Conservation (phyloP, 306 rosid species). For the Quercus alba region DNA sequence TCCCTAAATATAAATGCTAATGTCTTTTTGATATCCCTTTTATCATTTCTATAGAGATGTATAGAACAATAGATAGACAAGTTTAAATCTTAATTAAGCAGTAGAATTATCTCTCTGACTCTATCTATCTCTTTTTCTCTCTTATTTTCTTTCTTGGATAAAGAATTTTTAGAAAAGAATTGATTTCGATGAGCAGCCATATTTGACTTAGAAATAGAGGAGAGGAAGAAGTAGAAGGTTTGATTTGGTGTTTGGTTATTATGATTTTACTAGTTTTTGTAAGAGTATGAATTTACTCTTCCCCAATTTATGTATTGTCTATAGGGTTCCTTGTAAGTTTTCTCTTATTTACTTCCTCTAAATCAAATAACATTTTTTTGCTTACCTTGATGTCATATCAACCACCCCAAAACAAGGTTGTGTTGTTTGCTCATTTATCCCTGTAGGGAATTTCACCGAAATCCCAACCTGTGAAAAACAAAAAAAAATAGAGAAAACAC, state of each 20-base stretch:
- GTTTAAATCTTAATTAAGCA: slow-evolving; percentile 24
- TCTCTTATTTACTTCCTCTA: no score
- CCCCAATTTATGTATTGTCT: no score
- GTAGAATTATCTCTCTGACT: background rate
- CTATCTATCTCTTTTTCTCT: background rate
- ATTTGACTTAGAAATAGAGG: background rate
- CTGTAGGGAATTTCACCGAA: no score
- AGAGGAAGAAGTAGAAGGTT: background rate
- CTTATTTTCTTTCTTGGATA: background rate
- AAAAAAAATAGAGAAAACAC: no score
- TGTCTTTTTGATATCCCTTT: background rate
- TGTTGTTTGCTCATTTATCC: no score
- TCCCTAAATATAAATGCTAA: background rate
- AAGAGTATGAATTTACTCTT: no score
- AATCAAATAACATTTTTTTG: no score
- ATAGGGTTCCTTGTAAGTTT: no score
- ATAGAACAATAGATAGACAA: slow-evolving; percentile 33
- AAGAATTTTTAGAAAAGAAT: background rate
- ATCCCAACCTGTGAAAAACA: no score
- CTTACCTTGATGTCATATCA: no score
- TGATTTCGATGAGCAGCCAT: background rate
- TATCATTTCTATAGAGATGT: slow-evolving; percentile 19
- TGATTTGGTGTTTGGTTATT: background rate
- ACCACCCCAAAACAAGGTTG: no score
- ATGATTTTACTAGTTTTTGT: no score